These are phyloP conservation scores for Quercus phellos DNA, from an alignment of 331 rosid species.

Conservation along the genomic window DNA sequence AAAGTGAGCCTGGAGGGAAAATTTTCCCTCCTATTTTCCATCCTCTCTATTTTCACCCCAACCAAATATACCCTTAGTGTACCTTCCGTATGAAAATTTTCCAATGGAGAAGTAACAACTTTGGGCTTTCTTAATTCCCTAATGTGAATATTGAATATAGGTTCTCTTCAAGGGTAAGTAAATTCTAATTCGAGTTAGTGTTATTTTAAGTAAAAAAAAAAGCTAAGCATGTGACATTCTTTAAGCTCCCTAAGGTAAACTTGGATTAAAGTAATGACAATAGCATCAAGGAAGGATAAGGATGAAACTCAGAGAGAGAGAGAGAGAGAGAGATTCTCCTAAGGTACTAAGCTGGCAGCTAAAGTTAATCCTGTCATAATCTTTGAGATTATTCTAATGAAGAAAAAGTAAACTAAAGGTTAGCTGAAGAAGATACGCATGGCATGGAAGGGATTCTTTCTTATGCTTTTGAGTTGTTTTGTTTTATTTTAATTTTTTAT, in stretches of 20 bases:
- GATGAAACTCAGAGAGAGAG: conserved; percentile 34
- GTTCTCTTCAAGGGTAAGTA: conserved; percentile 15
- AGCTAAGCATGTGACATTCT: conserved; percentile 17
- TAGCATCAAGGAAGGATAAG: conserved; percentile 54
- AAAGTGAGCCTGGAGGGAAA: too few relatives aligned
- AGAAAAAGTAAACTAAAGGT: conserved; percentile 4
- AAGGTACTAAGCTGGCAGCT: conserved; percentile 31
- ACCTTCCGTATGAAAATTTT: neutral
- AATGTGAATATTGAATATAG: neutral
- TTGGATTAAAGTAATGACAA: conserved; percentile 26
- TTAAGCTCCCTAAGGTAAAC: conserved; percentile 23
- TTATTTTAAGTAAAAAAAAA: conserved; percentile 27
- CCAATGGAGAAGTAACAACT: conserved; percentile 15
- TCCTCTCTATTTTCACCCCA: too few relatives aligned
- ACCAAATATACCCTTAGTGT: too few relatives aligned
- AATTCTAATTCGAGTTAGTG: neutral
- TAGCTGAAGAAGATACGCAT: conserved; percentile 54
- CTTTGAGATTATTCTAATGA: conserved; percentile 19
- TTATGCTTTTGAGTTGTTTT: conserved; percentile 57
- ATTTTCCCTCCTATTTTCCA: too few relatives aligned
- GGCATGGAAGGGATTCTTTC: conserved; percentile 49
- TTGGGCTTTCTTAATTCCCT: neutral
- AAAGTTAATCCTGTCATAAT: conserved; percentile 24
- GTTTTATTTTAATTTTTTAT: neutral
- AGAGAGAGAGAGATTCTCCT: conserved; percentile 31